These are phyloP conservation scores for Suillus paluster DNA, from an alignment of 768 basidiomycete species.

Conservation along the genomic window DNA sequence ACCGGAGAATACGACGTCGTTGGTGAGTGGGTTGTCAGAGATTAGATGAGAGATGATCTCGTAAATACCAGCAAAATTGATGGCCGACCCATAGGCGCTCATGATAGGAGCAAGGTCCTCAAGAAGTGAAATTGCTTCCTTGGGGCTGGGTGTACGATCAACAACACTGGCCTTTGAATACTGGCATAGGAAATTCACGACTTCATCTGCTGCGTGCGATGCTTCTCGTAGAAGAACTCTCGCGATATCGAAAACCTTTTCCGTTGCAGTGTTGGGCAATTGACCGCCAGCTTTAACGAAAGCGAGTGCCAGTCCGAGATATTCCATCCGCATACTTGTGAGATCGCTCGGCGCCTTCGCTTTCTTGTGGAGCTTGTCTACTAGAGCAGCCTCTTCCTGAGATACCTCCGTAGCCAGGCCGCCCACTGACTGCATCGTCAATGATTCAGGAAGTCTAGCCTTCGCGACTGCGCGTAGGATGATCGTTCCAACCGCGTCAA, in stretches of 20 bases:
- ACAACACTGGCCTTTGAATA: constrained; percentile 55
- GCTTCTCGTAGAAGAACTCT: constrained; percentile 61
- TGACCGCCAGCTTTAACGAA: constrained; percentile 56
- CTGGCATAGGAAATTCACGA: constrained; percentile 58
- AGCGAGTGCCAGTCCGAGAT: constrained; percentile 55
- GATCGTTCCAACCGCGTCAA: constrained; percentile 66
- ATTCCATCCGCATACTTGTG: constrained; percentile 65
- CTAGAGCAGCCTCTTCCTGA: constrained; percentile 34
- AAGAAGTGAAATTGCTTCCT: constrained; percentile 56
- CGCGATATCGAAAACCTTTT: constrained; percentile 57
- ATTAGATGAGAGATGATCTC: constrained; percentile 52
- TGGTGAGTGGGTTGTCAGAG: constrained; percentile 50
- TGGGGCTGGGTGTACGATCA: constrained; percentile 47
- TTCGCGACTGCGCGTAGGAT: constrained; percentile 50
- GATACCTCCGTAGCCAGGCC: constrained; percentile 8
- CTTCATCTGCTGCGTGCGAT: constrained; percentile 38
- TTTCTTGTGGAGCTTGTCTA: constrained; percentile 44
- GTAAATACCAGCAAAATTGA: constrained; percentile 65
- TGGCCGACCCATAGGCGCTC: constrained; percentile 46
- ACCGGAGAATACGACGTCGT: constrained; percentile 53
- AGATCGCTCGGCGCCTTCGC: constrained; percentile 57
- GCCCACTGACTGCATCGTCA: constrained; percentile 23
- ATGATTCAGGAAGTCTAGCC: constrained; percentile 45
- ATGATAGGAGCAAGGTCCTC: constrained; percentile 60
- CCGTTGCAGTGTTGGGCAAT: constrained; percentile 42